Evolutionary conservation across 179 eudicot species (phyloP), one percentile per base, ranked within the genome.

Genomic region (Spergularia azorica): DNA sequence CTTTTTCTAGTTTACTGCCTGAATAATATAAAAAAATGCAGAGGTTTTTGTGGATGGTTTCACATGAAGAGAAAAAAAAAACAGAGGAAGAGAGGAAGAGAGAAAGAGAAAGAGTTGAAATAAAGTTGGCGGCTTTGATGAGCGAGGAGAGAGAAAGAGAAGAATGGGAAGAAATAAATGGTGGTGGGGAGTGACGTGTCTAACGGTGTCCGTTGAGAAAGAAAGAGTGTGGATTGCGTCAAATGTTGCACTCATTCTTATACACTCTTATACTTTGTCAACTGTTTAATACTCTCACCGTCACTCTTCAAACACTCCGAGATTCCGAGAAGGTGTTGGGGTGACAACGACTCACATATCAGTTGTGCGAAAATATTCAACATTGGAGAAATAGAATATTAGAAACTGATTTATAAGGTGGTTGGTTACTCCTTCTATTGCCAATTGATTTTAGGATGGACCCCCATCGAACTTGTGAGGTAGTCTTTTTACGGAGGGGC

Each of bases 171-270:
- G 43, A 55, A 39, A 11, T 16, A 13, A 36, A 38, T 55, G 65
- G 52, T 66, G 66, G 41, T 36, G 32, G 46, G 54, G n/a, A 73
- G 46, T 73, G 77, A 73, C 77, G 77, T 73, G 58, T 73, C 13
- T 6, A 15, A 36, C 38, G 77, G 77, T 73, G 50, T 48, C 77
- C 69, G 68, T 46, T 21, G 60, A 62, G 48, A 43, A 6, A 43
- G 48, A 43, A 14, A 54, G 57, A 54, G 58, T 3, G 57, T 61
- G 67, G 76, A 62, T 17, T 60, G 51, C 55, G 76, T 73, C 75
- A 58, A 58, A 51, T 0, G 8, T 38, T 21, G 56, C 62, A 55
- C 63, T 70, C 62, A 46, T 67, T 46, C 71, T 67, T 17, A 43
- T 20, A 26, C 32, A 26, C n/a, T n/a, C 13, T 67, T 15, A 4